Percentiles rank a stretch among this genome's conserved stretches.
These are phyloP conservation scores for Maudiozyma humilis DNA, from an alignment of 1,139 yeast species.

Conservation along the genomic window DNA sequence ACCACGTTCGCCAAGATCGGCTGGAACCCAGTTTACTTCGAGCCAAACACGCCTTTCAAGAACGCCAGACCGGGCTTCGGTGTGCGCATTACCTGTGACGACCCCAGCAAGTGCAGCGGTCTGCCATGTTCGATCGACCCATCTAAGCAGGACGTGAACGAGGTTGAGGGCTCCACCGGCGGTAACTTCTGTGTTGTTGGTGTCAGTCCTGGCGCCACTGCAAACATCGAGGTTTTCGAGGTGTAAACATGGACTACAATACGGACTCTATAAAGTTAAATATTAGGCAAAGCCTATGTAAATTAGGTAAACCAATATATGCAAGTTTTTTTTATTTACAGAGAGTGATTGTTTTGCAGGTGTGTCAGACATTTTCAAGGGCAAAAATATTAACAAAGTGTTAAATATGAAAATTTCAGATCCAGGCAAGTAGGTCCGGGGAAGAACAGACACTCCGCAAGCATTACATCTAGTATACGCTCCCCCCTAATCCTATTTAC, in stretches of 20 bases:
- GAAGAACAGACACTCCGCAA: too few species aligned
- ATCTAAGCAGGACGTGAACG: slow-evolving; percentile 36
- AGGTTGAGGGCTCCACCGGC: slow-evolving; percentile 10
- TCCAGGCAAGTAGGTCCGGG: too few species aligned
- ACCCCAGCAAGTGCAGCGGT: slow-evolving; percentile 60
- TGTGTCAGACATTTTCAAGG: too few species aligned
- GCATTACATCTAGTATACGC: too few species aligned
- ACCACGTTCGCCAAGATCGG: slow-evolving; percentile 77
- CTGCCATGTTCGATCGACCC: slow-evolving; percentile 42
- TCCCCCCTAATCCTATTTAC: neutral
- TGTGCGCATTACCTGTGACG: slow-evolving; percentile 62
- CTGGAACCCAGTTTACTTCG: slow-evolving; percentile 82
- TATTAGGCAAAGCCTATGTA: slow-evolving; percentile 1
- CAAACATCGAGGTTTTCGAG: slow-evolving; percentile 64
- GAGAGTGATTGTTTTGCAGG: too few species aligned
- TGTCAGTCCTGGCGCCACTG: slow-evolving; percentile 54
- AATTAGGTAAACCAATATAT: too few species aligned
- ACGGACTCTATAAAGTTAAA: neutral
- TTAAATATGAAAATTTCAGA: too few species aligned
- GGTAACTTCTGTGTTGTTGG: slow-evolving; percentile 66
- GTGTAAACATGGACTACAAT: slow-evolving; percentile 4
- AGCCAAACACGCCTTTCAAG: slow-evolving; percentile 39
- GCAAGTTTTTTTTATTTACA: too few species aligned
- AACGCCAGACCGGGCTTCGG: slow-evolving; percentile 59
- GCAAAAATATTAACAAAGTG: too few species aligned